Base-by-base conservation (phyloP, 805 yeast species). In the Ogataea saltuana region DNA sequence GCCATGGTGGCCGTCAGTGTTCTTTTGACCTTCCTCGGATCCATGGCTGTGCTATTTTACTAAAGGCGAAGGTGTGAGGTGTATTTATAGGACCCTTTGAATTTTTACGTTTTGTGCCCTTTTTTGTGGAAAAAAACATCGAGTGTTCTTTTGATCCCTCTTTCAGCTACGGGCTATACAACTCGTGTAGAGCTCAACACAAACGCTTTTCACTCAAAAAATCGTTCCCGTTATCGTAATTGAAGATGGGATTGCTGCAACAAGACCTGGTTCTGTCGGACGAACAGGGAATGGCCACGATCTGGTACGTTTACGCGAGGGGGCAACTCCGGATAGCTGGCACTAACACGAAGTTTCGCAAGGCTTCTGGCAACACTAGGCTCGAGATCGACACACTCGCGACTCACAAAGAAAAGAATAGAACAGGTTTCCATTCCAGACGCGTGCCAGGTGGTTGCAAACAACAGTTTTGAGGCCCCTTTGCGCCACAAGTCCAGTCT, bases 1-100 rank as follows among this genome's bases (percentile, higher is more conserved):
- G 15, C 61, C n/a, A 72, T 78, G 12, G 69, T 82, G 28, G 39
- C 61, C 1, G 42, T 76, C 4, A 73, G 84, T 46, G 42, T 71
- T 0, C 40, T 72, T 2, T 64, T 81, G 39, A 81, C 88, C 0
- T 48, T 76, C 1, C 50, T 74, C 7, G 95, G 90, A 2, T 78
- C 90, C 2, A 65, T 72, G 46, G 85, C 86, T 11, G 79, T 77
- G 23, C 20, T 61, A 9, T 12, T 59, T 5, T 46, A 22, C 26
- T 50, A 44, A 37, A 7, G 17, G 33, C 22, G 35, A 38, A 23
- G 25, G 17, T 9, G 13, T 8, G 15, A 28, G 10, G n/a, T n/a
- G n/a, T n/a, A n/a, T n/a, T n/a, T n/a, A n/a, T n/a, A n/a, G n/a
- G n/a, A n/a, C n/a, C n/a, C n/a, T n/a, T n/a, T n/a, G n/a, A n/a